Conservation (phyloP, 164 flowering plant genomes). For the Piper longum region DNA sequence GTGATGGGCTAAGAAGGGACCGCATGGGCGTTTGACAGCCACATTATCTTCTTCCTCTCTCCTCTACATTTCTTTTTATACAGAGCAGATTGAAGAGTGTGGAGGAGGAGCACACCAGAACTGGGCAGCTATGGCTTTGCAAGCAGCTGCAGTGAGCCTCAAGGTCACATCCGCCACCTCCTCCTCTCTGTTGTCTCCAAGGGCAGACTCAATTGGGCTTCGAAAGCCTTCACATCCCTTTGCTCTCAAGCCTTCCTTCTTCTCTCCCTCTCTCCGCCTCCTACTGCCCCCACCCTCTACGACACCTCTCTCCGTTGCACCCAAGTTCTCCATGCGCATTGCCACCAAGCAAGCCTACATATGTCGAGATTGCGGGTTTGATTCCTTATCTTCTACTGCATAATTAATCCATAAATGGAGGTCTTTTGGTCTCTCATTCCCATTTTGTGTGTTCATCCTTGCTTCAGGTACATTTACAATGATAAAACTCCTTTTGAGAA, state of each 20-base stretch:
- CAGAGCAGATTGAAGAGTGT: not conserved
- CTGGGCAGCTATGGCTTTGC: slow-evolving; percentile 26
- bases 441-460: not conserved
- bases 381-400: not conserved
- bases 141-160: slow-evolving; percentile 17
- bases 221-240: slow-evolving; percentile 29
- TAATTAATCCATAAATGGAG: not conserved
- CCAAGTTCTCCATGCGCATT: slow-evolving; percentile 58
- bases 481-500: slow-evolving; percentile 93
- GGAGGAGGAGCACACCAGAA: not conserved
- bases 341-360: slow-evolving; percentile 83
- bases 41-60: not conserved
- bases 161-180: slow-evolving; percentile 3
- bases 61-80: not conserved
- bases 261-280: slow-evolving; percentile 38
- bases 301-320: slow-evolving; percentile 20
- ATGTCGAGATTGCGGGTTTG: slow-evolving; percentile 90
- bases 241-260: slow-evolving; percentile 47
- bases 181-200: slow-evolving; percentile 20
- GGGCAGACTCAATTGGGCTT: slow-evolving; percentile 21
- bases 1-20: no score
- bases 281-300: slow-evolving; percentile 14
- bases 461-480: slow-evolving; percentile 80
- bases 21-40: no score
- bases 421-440: not conserved